These are phyloP conservation scores for Erucastrum elatum DNA, from an alignment of 345 rosid genomes.

Conservation along the genomic window DNA sequence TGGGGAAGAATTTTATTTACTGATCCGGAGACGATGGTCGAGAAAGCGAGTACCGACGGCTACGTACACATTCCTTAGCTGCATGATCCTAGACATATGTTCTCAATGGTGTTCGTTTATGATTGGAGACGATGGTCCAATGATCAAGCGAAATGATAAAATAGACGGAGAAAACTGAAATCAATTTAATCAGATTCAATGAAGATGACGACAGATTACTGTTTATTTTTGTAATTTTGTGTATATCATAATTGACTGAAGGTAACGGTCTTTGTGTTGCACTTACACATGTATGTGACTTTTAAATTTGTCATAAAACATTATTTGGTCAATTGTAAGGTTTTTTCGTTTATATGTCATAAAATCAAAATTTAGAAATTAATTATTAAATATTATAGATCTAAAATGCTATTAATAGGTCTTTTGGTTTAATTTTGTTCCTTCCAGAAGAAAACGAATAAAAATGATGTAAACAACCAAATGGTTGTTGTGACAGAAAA, in stretches of 20 bases:
- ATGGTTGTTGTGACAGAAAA: too few relatives aligned
- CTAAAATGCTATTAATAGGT: neutral
- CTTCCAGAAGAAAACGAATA: too few relatives aligned
- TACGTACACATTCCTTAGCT: too few relatives aligned
- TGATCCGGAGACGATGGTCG: too few relatives aligned
- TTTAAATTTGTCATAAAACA: too few relatives aligned
- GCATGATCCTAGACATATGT: too few relatives aligned
- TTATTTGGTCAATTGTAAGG: too few relatives aligned
- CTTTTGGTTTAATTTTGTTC: neutral
- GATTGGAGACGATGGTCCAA: neutral
- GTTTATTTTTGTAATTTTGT: neutral
- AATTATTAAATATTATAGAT: too few relatives aligned
- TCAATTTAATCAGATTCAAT: neutral
- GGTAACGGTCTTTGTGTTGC: neutral
- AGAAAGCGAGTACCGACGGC: too few relatives aligned
- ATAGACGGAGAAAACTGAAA: neutral
- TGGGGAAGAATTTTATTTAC: too few relatives aligned
- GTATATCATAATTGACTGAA: neutral
- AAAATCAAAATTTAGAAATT: too few relatives aligned
- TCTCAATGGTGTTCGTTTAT: neutral
- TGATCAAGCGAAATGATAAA: neutral
- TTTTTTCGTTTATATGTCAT: neutral
- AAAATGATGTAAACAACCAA: neutral
- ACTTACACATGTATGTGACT: too few relatives aligned
- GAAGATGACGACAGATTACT: neutral